phyloP scores from a whole-genome alignment of 768 basidiomycete species.

The Russula emetica region DNA sequence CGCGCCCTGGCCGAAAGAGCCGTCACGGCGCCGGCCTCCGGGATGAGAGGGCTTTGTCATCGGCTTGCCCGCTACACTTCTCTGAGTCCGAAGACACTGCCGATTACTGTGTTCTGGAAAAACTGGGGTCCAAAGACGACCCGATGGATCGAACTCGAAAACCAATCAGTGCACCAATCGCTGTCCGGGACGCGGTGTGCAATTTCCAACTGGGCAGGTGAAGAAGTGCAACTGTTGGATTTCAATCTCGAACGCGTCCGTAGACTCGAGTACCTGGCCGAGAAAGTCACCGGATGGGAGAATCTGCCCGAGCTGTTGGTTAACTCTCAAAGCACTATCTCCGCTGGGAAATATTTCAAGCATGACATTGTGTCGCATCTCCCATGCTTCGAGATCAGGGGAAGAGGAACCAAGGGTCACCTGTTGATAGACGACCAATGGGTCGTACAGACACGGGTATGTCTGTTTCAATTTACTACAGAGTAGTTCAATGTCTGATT shows the following conservation, averaged over 20 bases:
- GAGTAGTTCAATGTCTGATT: neutral
- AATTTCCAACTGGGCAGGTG: neutral
- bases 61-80: neutral
- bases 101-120: conserved; percentile 1
- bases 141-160: conserved; percentile 1
- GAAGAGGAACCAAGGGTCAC: neutral
- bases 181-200: conserved; percentile 16
- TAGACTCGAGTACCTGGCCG: neutral
- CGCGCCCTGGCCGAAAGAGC: conserved; percentile 3
- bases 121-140: conserved; percentile 20
- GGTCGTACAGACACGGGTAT: conserved; percentile 15
- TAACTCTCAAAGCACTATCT: neutral
- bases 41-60: neutral
- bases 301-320: neutral
- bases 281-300: too few relatives aligned
- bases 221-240: conserved; percentile 8
- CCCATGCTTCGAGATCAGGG: conserved; percentile 11
- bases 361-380: conserved; percentile 11
- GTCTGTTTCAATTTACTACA: neutral
- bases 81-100: neutral
- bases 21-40: neutral
- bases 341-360: conserved; percentile 9
- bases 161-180: neutral
- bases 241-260: neutral
- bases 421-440: conserved; percentile 19